phyloP scores from a whole-genome alignment of 2,329 filamentous ascomycete genomes.

The Achaetomium macrosporum region DNA sequence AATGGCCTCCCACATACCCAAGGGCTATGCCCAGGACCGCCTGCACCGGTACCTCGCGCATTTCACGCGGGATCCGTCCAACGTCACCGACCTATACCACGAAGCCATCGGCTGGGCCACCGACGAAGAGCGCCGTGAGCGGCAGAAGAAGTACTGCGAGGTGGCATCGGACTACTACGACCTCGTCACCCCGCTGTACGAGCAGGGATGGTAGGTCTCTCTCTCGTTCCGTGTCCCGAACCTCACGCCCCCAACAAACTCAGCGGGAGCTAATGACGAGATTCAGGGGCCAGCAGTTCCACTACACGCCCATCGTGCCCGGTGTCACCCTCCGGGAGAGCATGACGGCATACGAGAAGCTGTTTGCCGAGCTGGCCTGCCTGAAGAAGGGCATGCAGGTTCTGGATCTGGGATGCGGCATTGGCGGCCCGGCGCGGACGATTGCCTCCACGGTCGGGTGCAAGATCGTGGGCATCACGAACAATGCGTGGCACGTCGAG shows the following conservation, averaged over 20 bases:
- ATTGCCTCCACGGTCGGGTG: conserved; percentile 67
- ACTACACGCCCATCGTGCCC: conserved; percentile 70
- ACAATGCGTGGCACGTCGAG: conserved; percentile 77
- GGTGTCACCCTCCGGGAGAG: conserved; percentile 66
- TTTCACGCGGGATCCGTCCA: conserved; percentile 10
- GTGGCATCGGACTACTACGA: conserved; percentile 55
- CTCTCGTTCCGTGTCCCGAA: too few species aligned
- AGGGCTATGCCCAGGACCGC: conserved; percentile 1
- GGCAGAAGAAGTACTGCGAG: conserved; percentile 13
- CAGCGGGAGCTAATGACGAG: not conserved
- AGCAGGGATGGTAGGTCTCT: conserved; percentile 52
- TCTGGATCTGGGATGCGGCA: conserved; percentile 71
- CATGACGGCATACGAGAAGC: conserved; percentile 72
- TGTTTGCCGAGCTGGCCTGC: conserved; percentile 65
- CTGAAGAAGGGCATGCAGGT: conserved; percentile 62
- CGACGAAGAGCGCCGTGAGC: conserved; percentile 12
- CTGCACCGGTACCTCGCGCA: conserved; percentile 14
- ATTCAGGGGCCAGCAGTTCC: conserved; percentile 61
- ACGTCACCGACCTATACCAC: conserved; percentile 7
- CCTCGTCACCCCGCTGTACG: conserved; percentile 66
- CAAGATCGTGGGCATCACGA: conserved; percentile 67
- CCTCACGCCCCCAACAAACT: not conserved
- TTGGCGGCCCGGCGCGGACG: conserved; percentile 68
- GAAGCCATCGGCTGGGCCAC: conserved; percentile 13
- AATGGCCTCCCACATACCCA: conserved; percentile 10